Conservation (phyloP, 2,329 filamentous ascomycete genomes). For the Dactylellina drechsleri region DNA sequence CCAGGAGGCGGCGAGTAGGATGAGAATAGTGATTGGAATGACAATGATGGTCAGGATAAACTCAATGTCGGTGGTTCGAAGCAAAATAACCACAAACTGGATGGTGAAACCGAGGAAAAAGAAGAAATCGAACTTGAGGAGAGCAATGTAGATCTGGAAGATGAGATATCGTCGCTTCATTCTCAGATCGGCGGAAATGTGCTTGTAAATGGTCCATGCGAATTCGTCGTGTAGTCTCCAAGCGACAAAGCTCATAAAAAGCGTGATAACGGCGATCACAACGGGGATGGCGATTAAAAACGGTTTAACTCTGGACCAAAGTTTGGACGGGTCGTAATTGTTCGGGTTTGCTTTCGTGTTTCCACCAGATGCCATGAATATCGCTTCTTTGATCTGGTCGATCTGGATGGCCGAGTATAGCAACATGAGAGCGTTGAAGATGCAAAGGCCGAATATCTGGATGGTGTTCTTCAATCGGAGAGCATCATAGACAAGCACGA, state of each 20-base stretch:
- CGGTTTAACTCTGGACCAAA: constrained; percentile 77
- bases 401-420: constrained; percentile 94
- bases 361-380: constrained; percentile 61
- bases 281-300: constrained; percentile 86
- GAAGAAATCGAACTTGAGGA: constrained; percentile 99
- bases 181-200: constrained; percentile 94
- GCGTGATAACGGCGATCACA: constrained; percentile 79
- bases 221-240: constrained; percentile 99
- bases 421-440: constrained; percentile 90
- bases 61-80: constrained; percentile 73
- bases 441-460: constrained; percentile 92
- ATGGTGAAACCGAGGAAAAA: constrained; percentile 99
- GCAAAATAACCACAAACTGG: constrained; percentile 92
- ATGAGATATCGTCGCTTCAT: constrained; percentile 97
- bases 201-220: constrained; percentile 99
- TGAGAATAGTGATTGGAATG: constrained; percentile 87
- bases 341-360: constrained; percentile 28
- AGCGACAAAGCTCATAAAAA: constrained; percentile 78
- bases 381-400: constrained; percentile 83
- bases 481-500: constrained; percentile 91
- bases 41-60: constrained; percentile 87
- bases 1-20: constrained; percentile 84
- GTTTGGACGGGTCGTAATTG: constrained; percentile 58
- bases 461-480: constrained; percentile 96
- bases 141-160: constrained; percentile 97